Base-by-base conservation (phyloP, 202 grass and related monocot species). In the Alloteropsis angusta region DNA sequence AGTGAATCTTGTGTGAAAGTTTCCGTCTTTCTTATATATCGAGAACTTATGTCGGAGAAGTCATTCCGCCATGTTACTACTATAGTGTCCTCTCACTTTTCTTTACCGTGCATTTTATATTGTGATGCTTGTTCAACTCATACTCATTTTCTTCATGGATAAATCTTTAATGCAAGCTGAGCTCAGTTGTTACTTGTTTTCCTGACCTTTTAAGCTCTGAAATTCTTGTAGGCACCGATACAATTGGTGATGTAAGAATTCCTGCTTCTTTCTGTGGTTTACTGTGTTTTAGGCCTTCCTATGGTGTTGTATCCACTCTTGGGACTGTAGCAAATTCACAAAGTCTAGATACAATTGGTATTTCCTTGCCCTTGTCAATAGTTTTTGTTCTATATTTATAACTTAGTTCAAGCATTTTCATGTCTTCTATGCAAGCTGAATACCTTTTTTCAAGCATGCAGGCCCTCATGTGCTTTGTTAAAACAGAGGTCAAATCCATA, bases 321-420 rank as follows among this genome's bases (percentile, higher is more conserved):
- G 96, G 96, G 49, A 74, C 89, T 68, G 86, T 96, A 54, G 15
- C 84, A 62, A 99, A 99, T 85, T 93, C 92, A 74, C 88, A 96
- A 76, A 91, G 88, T 80, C 71, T 99, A 81, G 96, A 99, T 60
- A 75, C 90, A n/a, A 78, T 93, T 58, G 96, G 92, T 96, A 99
- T 66, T 74, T 81, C 54, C 68, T 70, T 55, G 34, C 22, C 47
- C 37, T 81, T 26, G 55, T 80, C 37, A 61, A 8, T 28, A 18
- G 32, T 45, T 48, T 80, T 19, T 68, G 10, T 49, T 60, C 34
- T 37, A 23, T 68, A 46, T 80, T 71, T 77, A 71, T 76, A 71
- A 42, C 32, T 76, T 76, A 15, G 4, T 25, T 16, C 44, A 55
- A 60, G 26, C 17, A 81, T 76, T 16, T 71, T 55, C 41, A 17